Base-by-base conservation (phyloP, 495 filamentous ascomycete genomes). In the Friedmanniomyces endolithicus region DNA sequence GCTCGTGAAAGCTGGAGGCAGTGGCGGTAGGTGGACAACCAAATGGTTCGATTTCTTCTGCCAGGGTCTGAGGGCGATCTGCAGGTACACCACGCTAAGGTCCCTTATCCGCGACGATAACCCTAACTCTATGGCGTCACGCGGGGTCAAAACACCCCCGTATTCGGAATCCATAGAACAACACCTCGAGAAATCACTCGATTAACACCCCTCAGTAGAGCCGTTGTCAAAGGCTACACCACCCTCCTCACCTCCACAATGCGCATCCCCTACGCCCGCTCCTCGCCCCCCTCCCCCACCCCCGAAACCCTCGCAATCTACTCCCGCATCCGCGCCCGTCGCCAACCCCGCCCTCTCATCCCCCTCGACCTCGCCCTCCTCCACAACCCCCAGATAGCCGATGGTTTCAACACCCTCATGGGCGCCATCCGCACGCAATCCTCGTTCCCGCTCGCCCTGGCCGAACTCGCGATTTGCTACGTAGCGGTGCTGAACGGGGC, bases 301-400 rank as follows among this genome's bases (percentile, higher is more conserved):
- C 48, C 61, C 9, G 54, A 52, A 6, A 35, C 45, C 22, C 53
- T 62, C 34, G 63, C 60, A 9, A 65, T 67, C 25, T 62, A 68
- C 50, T 52, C 63, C 16, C 63, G 64, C 47, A 64, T 70, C 53
- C 52, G 55, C 48, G 59, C 55, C 12, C 63, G 68, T 11, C 63
- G 68, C 22, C 58, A 59, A 14, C 56, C 59, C 2, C 56, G 52
- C 1, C 62, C 63, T 1, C 59, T 70, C 22, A 59, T 68, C 24
- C 65, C 67, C 19, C 60, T 70, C 14, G 68, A 70, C 52, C 67
- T 63, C 14, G 59, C 68, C 19, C 59, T 70, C 16, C 62, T 70
- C 3, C 67, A 70, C 55, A 63, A 66, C 20, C 68, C 68, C 1
- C 31, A 60, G 11, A 61, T 70, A 27, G 67, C 68, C 41, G 65